Evolutionary conservation across 106 monocot genomes (phyloP), one percentile per base, ranked within the genome.

Genomic region (Acanthochlamys bracteata): DNA sequence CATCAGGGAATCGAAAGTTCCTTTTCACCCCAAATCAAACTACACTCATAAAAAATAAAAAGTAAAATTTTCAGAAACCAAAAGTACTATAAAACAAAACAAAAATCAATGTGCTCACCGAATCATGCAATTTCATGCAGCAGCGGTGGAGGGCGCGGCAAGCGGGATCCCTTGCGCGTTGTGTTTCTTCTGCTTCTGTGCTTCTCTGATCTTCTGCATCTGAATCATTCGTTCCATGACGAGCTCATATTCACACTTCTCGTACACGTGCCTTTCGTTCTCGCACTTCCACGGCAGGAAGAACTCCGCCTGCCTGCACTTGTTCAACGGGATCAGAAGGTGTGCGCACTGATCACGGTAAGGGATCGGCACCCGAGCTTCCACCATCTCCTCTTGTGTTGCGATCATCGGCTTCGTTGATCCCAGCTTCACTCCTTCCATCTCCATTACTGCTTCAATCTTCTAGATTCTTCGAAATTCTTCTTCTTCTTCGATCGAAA

Each of bases 161-260:
- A 33, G 33, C 6, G 1, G 1, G 33, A 33, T 33, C 6, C 33
- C 33, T 3, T 33, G 33, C 6, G 33, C 33, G 6, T 33, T 33
- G 33, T 33, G 33, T 74, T 73, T 78, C 82, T 69, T 77, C 61
- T 56, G 25, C 74, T 87, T 82, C 73, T 96, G 79, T 45, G 69
- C 54, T 53, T 82, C 84, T n/a, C 80, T 77, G 83, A 98, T 91
- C 83, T 85, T 85, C 85, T 91, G 91, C 96, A 98, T 98, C 91
- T 98, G 88, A 49, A 98, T 76, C 85, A 98, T 88, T 21, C 96
- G 78, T 85, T 98, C 96, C 96, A 98, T 91, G 71, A 98, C 96
- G 59, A 98, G 85, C 81, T 98, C 96, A 78, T 98, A 91, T 76
- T 98, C 80, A 80, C 96, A 98, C 74, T 98, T 98, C 91, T 98